Conservation (phyloP, 768 basidiomycete species). For the Rossbeevera mucosa region DNA sequence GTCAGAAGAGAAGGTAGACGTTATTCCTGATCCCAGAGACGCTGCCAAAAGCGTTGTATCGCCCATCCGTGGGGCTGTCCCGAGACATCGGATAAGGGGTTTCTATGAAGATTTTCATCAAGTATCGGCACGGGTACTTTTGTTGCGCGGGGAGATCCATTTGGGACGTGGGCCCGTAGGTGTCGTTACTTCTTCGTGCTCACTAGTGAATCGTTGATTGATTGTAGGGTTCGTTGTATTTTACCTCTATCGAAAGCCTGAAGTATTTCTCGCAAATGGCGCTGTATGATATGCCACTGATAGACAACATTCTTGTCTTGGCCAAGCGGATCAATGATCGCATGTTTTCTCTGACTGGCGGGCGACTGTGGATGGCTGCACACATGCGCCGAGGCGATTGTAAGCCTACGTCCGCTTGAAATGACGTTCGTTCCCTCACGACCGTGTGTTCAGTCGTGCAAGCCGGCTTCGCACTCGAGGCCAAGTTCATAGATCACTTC, state of each 20-base stretch:
- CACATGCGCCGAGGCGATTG: not conserved
- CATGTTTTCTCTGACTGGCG: slow-evolving; percentile 26
- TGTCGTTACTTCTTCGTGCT: not conserved
- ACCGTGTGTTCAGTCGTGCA: not conserved
- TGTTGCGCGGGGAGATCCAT: slow-evolving; percentile 39
- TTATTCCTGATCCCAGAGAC: not conserved
- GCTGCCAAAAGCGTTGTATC: slow-evolving; percentile 35
- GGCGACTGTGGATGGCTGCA: slow-evolving; percentile 37
- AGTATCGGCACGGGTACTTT: slow-evolving; percentile 33
- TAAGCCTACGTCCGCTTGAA: not conserved
- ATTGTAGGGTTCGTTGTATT: slow-evolving; percentile 30
- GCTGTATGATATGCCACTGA: slow-evolving; percentile 29
- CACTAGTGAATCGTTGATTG: not conserved
- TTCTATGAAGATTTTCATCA: slow-evolving; percentile 35
- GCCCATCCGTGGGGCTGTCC: slow-evolving; percentile 34
- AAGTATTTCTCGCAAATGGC: slow-evolving; percentile 29
- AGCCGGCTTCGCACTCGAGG: not conserved
- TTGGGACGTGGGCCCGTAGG: slow-evolving; percentile 35
- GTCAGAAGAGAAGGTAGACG: not conserved
- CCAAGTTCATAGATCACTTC: not conserved
- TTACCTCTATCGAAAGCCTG: slow-evolving; percentile 29
- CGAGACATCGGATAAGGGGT: slow-evolving; percentile 33
- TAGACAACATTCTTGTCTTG: slow-evolving; percentile 25
- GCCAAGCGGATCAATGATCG: slow-evolving; percentile 31
- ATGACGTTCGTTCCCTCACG: not conserved